Conservation (phyloP, 306 rosid genomes). For the Glycyrrhiza uralensis region DNA sequence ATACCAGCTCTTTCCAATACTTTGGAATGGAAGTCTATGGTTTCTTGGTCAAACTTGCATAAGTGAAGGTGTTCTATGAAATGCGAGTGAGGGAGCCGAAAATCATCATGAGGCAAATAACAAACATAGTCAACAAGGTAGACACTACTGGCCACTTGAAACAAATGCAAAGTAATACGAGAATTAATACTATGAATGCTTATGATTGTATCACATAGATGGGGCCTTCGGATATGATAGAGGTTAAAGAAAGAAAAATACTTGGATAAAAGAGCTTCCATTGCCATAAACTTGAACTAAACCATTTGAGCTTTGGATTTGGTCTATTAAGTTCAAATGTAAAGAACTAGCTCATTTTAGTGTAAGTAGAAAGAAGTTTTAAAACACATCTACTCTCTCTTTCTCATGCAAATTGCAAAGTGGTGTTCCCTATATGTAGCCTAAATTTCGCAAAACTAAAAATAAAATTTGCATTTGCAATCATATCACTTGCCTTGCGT, state of each 20-base stretch:
- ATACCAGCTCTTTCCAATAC: slow-evolving; percentile 60
- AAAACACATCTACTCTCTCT: slow-evolving; percentile 6
- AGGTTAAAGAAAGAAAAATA: not conserved
- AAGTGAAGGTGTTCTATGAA: slow-evolving; percentile 40
- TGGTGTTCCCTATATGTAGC: slow-evolving; percentile 1
- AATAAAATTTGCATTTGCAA: not conserved
- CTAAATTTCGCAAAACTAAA: not conserved
- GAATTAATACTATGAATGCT: slow-evolving; percentile 28
- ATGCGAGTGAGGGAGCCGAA: slow-evolving; percentile 34
- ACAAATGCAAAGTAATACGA: slow-evolving; percentile 30
- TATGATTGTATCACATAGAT: slow-evolving; percentile 30
- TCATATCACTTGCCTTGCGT: too few relatives aligned
- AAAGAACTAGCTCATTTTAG: not conserved
- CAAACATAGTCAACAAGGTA: slow-evolving; percentile 66
- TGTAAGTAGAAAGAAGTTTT: slow-evolving; percentile 19
- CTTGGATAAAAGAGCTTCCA: slow-evolving; percentile 30
- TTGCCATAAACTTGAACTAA: slow-evolving; percentile 21
- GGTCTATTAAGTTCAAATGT: slow-evolving; percentile 18
- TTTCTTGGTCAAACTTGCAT: slow-evolving; percentile 23
- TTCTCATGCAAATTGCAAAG: slow-evolving; percentile 25
- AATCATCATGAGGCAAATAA: slow-evolving; percentile 48
- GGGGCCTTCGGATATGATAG: slow-evolving; percentile 6
- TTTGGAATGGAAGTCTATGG: slow-evolving; percentile 38
- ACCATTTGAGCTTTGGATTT: slow-evolving; percentile 9
- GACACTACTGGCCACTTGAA: slow-evolving; percentile 26